Percentiles rank a stretch among this genome's conserved stretches.
Evolutionary conservation across 2,329 filamentous ascomycete genomes (phyloP).

Genomic region (Alternaria gansuensis): DNA sequence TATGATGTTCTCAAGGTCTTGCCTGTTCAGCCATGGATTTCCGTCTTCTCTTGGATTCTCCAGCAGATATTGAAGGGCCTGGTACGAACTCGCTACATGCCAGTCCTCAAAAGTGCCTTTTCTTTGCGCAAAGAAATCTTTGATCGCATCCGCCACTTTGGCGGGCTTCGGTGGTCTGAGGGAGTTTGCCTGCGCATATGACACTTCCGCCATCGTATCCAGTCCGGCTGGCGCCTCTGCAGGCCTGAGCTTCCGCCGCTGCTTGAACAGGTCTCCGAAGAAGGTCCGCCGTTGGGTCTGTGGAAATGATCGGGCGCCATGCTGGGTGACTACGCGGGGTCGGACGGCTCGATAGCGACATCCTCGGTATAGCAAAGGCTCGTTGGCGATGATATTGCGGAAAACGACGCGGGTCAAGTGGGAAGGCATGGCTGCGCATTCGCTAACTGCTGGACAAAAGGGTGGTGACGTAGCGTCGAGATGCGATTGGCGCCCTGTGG

Average conservation of each 20-base stretch:
- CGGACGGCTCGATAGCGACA: constrained; percentile 52
- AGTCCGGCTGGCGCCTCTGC: constrained; percentile 75
- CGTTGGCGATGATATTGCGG: constrained; percentile 64
- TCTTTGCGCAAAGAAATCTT: constrained; percentile 40
- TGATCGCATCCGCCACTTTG: constrained; percentile 69
- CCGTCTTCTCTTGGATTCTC: constrained; percentile 37
- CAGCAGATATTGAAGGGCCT: constrained; percentile 70
- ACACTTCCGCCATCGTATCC: constrained; percentile 73
- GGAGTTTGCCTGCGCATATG: constrained; percentile 68
- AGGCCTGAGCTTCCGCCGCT: constrained; percentile 66
- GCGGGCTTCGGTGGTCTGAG: constrained; percentile 69
- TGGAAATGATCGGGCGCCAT: constrained; percentile 33
- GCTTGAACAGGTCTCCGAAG: constrained; percentile 70
- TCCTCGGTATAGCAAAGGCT: constrained; percentile 58
- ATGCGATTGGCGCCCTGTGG: constrained; percentile 23
- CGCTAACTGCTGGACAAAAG: constrained; percentile 12
- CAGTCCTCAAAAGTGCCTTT: constrained; percentile 40
- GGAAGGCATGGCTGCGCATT: constrained; percentile 61
- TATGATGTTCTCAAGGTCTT: constrained; percentile 30
- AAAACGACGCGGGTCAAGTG: constrained; percentile 69
- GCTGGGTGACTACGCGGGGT: constrained; percentile 27
- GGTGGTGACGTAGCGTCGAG: constrained; percentile 11
- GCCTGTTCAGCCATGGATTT: constrained; percentile 43
- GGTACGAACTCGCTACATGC: constrained; percentile 64
- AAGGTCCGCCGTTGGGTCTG: constrained; percentile 64